Evolutionary conservation across 352 stramenopile genomes (phyloP).

Genomic region (Phytopythium oedochilum): DNA sequence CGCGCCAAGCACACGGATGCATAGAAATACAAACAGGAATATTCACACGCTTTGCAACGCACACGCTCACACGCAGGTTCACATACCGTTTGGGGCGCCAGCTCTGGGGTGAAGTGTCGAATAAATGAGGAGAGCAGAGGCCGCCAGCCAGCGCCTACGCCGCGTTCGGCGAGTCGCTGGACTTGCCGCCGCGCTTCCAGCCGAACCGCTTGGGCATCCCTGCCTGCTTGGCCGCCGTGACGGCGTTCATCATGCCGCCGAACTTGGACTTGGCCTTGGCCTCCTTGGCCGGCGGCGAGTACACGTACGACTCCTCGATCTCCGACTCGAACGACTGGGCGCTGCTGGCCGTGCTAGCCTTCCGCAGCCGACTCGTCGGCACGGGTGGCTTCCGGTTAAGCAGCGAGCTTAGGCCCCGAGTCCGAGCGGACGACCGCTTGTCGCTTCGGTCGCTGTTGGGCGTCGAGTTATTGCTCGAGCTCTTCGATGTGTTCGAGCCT

Average conservation of each 20-base stretch:
- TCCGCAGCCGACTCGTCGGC: slow-evolving; percentile 4
- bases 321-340: slow-evolving; percentile 23
- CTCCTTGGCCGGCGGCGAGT: slow-evolving; percentile 24
- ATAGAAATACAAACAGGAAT: not conserved
- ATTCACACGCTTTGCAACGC: slow-evolving; percentile 2
- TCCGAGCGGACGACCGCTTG: slow-evolving; percentile 14
- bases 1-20: not conserved
- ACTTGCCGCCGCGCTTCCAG: slow-evolving; percentile 28
- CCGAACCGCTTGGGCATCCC: slow-evolving; percentile 43
- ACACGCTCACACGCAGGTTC: slow-evolving; percentile 1
- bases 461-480: slow-evolving; percentile 28
- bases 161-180: slow-evolving; percentile 7
- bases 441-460: slow-evolving; percentile 20
- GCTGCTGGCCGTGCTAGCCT: slow-evolving; percentile 16
- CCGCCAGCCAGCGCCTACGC: slow-evolving; percentile 5
- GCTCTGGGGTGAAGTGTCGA: not conserved
- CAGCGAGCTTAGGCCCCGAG: slow-evolving; percentile 14
- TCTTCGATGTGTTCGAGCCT: slow-evolving; percentile 29
- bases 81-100: not conserved
- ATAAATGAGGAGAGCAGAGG: not conserved
- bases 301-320: slow-evolving; percentile 29
- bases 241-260: slow-evolving; percentile 28
- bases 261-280: slow-evolving; percentile 44
- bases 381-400: slow-evolving; percentile 24
- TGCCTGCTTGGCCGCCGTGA: slow-evolving; percentile 23